A percentile compares a stretch with the other conserved stretches of the same genome.
Conservation (phyloP, 768 basidiomycete genomes). For the Termitomyces sp. region DNA sequence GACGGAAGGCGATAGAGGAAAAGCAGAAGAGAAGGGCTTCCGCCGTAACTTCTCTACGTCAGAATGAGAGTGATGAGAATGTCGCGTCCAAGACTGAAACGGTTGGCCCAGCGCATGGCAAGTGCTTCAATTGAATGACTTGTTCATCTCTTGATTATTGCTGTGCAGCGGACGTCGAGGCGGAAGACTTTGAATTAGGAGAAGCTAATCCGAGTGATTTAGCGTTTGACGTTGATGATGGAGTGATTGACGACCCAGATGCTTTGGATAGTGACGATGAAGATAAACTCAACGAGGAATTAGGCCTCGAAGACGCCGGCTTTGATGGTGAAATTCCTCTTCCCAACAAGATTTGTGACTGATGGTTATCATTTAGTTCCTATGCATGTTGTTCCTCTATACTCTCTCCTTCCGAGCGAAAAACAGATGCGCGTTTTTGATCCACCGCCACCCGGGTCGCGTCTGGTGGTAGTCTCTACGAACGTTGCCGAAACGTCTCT, state of each 20-base stretch:
- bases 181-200: constrained; percentile 76
- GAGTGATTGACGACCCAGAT: constrained; percentile 61
- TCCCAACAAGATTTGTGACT: constrained; percentile 1
- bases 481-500: constrained; percentile 97
- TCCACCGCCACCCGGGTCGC: constrained; percentile 70
- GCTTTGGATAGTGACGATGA: constrained; percentile 74
- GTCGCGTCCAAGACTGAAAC: constrained; percentile 14
- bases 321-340: constrained; percentile 46
- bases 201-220: constrained; percentile 38
- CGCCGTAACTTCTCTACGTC: constrained; percentile 17
- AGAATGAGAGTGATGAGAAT: constrained; percentile 22
- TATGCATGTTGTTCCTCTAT: constrained; percentile 92
- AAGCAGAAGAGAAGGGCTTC: constrained; percentile 34
- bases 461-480: constrained; percentile 91
- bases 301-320: constrained; percentile 59
- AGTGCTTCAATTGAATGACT: neutral
- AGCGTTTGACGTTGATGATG: constrained; percentile 65
- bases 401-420: constrained; percentile 87
- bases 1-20: constrained; percentile 53
- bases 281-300: constrained; percentile 43
- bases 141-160: constrained; percentile 3
- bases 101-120: constrained; percentile 47
- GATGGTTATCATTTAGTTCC: constrained; percentile 46
- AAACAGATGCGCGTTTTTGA: constrained; percentile 94
- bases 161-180: constrained; percentile 62